phyloP scores from a whole-genome alignment of 2,329 filamentous ascomycete species.

The Cladosporium austrohemisphaericum region DNA sequence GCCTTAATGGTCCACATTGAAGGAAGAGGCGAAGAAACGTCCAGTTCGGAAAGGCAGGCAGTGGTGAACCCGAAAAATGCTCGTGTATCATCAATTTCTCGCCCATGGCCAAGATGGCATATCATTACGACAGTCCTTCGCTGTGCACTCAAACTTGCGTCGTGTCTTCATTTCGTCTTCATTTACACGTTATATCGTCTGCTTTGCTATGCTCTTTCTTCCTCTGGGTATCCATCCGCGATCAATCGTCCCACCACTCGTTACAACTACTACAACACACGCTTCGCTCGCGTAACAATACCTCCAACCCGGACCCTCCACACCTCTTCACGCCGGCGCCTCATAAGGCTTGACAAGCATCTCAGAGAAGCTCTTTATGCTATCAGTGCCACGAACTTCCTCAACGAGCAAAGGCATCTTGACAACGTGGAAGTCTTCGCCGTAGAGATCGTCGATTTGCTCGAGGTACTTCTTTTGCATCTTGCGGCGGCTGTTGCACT shows the following conservation, averaged over 20 bases:
- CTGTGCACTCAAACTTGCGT: too few species aligned
- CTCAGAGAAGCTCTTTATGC: constrained; percentile 82
- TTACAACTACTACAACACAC: not conserved
- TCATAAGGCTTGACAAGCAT: constrained; percentile 76
- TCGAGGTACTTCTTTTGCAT: constrained; percentile 99
- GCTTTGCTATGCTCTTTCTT: not conserved
- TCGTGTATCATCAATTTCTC: too few species aligned
- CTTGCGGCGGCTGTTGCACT: constrained; percentile 89
- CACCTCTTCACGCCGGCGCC: constrained; percentile 48
- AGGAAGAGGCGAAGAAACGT: too few species aligned
- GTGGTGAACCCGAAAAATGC: too few species aligned
- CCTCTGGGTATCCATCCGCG: not conserved
- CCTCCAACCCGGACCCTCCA: not conserved
- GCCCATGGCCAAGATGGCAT: too few species aligned
- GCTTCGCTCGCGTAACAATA: not conserved
- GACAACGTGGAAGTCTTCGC: constrained; percentile 97
- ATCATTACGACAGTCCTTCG: too few species aligned
- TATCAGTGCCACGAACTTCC: constrained; percentile 93
- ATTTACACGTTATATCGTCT: constrained; percentile 14
- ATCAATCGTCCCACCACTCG: not conserved
- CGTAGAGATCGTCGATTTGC: constrained; percentile 94
- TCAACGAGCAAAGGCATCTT: constrained; percentile 96
- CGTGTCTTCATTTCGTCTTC: constrained; percentile 3
- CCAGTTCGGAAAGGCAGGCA: too few species aligned
- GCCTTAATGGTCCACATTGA: too few species aligned